Conservation (phyloP, 345 rosid species). For the Syzygium jambos region DNA sequence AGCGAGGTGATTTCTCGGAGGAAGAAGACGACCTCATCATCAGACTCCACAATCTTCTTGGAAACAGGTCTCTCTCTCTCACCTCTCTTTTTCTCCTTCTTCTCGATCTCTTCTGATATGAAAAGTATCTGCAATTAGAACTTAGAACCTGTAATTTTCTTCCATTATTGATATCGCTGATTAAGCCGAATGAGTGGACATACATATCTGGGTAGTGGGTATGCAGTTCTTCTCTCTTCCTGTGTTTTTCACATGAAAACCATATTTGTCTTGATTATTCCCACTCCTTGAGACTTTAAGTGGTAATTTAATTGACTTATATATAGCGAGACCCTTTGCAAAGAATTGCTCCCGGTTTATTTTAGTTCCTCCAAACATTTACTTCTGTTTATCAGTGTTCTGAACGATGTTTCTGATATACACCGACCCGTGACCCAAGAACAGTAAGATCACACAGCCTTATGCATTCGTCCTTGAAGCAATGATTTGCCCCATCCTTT, state of each 20-base stretch:
- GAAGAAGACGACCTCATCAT: conserved; percentile 2
- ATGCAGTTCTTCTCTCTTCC: neutral
- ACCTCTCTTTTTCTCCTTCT: neutral
- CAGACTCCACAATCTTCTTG: conserved; percentile 3
- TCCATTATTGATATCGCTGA: neutral
- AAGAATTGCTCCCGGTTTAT: neutral
- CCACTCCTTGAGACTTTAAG: neutral
- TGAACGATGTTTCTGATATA: neutral
- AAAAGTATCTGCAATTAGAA: neutral
- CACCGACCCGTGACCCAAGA: neutral
- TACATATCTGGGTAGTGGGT: neutral
- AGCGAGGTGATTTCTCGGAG: conserved; percentile 1
- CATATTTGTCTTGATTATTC: neutral
- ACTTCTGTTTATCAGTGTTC: neutral
- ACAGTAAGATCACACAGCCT: neutral
- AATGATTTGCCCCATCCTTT: neutral
- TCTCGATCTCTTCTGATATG: neutral
- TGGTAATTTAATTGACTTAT: neutral
- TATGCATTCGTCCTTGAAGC: neutral
- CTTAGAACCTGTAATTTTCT: neutral
- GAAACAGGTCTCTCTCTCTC: neutral
- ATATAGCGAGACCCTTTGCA: neutral
- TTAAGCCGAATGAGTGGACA: neutral
- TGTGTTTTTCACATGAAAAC: neutral
- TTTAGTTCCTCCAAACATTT: neutral